A percentile compares a stretch with the other conserved stretches of the same genome.
These are phyloP conservation scores for Fomitopsis betulina DNA, from an alignment of 1,284 basidiomycete genomes.

Conservation along the genomic window DNA sequence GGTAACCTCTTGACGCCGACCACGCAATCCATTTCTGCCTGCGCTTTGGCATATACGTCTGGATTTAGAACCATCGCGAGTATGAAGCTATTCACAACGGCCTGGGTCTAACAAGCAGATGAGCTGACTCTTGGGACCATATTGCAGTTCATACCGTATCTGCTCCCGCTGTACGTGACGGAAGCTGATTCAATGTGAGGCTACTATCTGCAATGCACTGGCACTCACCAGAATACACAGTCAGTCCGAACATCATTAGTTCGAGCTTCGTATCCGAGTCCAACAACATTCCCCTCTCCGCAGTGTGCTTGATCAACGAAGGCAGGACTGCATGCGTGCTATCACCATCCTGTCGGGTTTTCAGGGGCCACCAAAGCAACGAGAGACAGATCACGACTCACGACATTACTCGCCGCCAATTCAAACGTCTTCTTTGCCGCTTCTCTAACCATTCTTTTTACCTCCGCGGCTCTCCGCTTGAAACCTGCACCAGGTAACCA, in stretches of 20 bases:
- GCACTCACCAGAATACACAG: conserved; percentile 37
- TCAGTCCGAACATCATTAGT: conserved; percentile 51
- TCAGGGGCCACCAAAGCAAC: neutral
- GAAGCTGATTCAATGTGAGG: neutral
- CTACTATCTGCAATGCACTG: neutral
- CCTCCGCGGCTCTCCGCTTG: neutral
- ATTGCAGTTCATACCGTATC: neutral
- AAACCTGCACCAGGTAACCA: neutral
- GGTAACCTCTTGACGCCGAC: conserved; percentile 22
- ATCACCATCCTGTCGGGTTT: conserved; percentile 27
- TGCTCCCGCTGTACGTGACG: neutral
- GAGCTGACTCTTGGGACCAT: neutral
- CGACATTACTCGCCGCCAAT: conserved; percentile 45
- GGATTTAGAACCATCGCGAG: conserved; percentile 24
- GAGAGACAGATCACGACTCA: conserved; percentile 18
- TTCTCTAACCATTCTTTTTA: conserved; percentile 20
- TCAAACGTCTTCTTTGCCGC: neutral
- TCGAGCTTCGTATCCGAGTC: conserved; percentile 37
- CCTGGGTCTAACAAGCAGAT: neutral
- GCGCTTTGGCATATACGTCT: conserved; percentile 21
- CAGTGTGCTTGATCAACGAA: conserved; percentile 34
- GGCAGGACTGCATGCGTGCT: conserved; percentile 47
- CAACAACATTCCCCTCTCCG: conserved; percentile 9
- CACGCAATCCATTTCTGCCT: conserved; percentile 23
- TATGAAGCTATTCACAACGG: conserved; percentile 11